Base-by-base conservation (phyloP, 305 asterid species). In the Fraxinus velutina region DNA sequence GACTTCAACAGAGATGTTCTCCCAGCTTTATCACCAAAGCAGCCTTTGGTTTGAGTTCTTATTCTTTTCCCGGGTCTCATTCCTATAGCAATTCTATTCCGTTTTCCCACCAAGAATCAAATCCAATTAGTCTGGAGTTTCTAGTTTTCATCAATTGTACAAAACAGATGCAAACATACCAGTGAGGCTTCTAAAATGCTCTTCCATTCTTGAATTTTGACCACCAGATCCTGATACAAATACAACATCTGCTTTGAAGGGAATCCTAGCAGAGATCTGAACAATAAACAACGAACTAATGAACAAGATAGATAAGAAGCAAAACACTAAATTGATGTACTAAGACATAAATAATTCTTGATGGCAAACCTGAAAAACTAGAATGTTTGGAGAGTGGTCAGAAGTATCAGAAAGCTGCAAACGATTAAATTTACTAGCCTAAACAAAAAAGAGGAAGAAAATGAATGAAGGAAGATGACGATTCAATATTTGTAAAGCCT, bases 381-480 rank as follows among this genome's bases (percentile, higher is more conserved):
- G 91, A 87, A 96, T 86, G 78, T 92, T 96, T 55, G 99, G 89
- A 82, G 91, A 89, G 83, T 85, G 80, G 66, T 91, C 98, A 73
- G 93, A 89, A 78, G 97, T 89, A 84, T 96, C 97, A 39, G 99
- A 92, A 82, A 96, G 98, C 92, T 90, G 97, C 88, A 94, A 87
- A 79, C 90, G 90, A 77, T 92, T 93, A 85, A 80, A 77, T 34
- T 79, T 85, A 85, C 95, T 91, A 82, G 97, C 95, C 99, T 95
- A 83, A 75, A 66, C 70, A 42, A 80, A 84, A 84, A 80, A 73
- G 81, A 73, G 70, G 27, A 70, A 78, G 78, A 80, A 76, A 47
- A 77, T 83, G 27, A 76, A 47, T 72, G 55, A 81, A 27, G 79
- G 52, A 74, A 39, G 83, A 82, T 15, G 71, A 81, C 24, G 32